Conservation (phyloP, 2,329 filamentous ascomycete genomes). For the Graphilbum sp. region DNA sequence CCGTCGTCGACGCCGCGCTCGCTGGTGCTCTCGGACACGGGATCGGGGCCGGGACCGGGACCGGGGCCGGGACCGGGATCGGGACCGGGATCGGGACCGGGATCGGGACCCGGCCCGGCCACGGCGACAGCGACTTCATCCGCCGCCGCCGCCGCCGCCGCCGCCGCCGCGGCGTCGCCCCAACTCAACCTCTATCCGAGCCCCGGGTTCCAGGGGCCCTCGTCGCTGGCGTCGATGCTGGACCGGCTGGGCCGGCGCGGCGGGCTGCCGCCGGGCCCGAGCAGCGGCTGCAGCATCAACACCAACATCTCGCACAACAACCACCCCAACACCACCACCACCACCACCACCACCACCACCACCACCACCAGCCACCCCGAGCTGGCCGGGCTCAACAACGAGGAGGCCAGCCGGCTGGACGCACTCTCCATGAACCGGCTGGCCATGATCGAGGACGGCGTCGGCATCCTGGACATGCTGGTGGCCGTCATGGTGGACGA, state of each 20-base stretch:
- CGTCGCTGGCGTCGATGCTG: conserved; percentile 3
- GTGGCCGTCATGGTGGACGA: background rate
- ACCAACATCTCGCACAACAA: background rate
- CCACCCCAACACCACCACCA: background rate
- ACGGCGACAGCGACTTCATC: no score
- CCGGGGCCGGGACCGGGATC: no score
- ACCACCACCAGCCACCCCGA: no score
- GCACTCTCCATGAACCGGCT: conserved; percentile 4
- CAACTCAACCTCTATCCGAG: conserved; percentile 3
- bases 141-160: background rate
- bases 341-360: no score
- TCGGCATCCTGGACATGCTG: conserved; percentile 1
- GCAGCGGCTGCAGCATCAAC: background rate
- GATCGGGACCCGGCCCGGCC: no score
- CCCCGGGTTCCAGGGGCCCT: conserved; percentile 4
- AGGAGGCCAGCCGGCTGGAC: conserved; percentile 1
- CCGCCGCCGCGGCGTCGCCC: background rate
- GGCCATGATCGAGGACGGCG: conserved; percentile 5
- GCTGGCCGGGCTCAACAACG: background rate
- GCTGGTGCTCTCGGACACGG: no score
- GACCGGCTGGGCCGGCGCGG: conserved; percentile 1
- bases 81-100: no score
- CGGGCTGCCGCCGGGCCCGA: background rate
- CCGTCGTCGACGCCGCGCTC: no score
- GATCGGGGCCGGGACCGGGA: no score